Percentiles rank a stretch among this genome's conserved stretches.
Evolutionary conservation across 768 basidiomycete species (phyloP).

Genomic region (Leccinum uliginosum): DNA sequence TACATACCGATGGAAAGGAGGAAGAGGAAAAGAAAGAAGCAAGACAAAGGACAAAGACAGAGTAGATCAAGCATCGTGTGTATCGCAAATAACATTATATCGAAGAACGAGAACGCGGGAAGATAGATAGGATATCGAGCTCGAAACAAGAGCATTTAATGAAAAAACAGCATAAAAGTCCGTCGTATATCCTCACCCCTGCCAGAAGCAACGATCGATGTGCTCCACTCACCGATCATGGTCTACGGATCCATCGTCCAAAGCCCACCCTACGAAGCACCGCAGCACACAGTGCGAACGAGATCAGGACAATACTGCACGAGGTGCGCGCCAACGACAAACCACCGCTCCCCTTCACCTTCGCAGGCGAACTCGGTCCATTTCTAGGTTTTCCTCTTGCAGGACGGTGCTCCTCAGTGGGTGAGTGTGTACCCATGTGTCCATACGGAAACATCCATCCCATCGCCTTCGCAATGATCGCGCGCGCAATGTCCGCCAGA

Average conservation of each 20-base stretch:
- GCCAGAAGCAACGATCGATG: background rate
- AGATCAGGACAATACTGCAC: constrained; percentile 23
- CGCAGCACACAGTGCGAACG: constrained; percentile 25
- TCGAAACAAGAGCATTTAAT: background rate
- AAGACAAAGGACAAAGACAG: background rate
- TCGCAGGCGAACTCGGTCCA: constrained; percentile 2
- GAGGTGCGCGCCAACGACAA: constrained; percentile 14
- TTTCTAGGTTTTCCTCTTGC: background rate
- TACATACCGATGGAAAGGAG: background rate
- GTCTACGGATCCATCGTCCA: constrained; percentile 21
- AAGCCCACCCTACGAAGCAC: constrained; percentile 25
- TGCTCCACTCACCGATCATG: constrained; percentile 14
- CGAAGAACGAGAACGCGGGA: background rate
- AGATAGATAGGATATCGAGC: background rate
- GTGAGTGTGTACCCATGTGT: background rate
- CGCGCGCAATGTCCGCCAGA: constrained; percentile 9
- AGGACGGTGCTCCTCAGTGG: background rate
- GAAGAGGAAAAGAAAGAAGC: background rate
- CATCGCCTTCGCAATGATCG: constrained; percentile 14
- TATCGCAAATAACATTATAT: background rate
- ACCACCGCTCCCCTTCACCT: constrained; percentile 1
- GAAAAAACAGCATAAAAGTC: background rate
- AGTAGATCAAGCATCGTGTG: background rate
- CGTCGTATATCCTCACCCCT: background rate
- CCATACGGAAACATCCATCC: constrained; percentile 25